Base-by-base conservation (phyloP, 805 yeast species). In the Kuraishia ogatae region DNA sequence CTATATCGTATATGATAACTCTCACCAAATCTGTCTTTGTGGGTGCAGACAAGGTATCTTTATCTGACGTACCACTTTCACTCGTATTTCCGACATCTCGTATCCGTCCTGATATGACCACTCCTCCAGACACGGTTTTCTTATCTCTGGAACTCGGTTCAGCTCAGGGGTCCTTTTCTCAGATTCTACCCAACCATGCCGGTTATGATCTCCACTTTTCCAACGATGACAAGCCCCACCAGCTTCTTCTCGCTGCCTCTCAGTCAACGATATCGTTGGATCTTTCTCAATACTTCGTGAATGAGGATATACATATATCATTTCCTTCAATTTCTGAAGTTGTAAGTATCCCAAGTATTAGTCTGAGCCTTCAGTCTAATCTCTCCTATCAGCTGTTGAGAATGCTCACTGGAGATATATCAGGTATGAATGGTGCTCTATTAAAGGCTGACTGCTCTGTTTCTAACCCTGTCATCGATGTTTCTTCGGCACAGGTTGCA, bases 121-220 rank as follows among this genome's bases (percentile, higher is more conserved):
- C 24, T 47, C 19, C 24, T 5, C 51, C 51, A 24, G 53, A 47
- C 23, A 29, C 58, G 1, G 23, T 64, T 0, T 60, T 64, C 48
- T 52, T 62, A 1, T 52, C 59, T 10, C 47, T 60, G 4, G 55
- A 55, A 2, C 24, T 64, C 10, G 62, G 59, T 24, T 56, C 66
- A 2, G 21, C 62, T 6, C 58, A 56, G 2, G 49, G 59, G 3
- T 58, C 55, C 52, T 46, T 62, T 13, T 54, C 64, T 2, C 58
- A 57, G 17, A 50, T 66, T 13, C 56, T 53, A 43, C 51, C 54
- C 5, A 62, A 59, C 50, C 63, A 64, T 56, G 71, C 82, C 1
- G 83, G 84, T 1, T 80, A 67, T 58, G 80, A 79, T 48, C 60
- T 80, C 13, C 56, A 67, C 19, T 80, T 71, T 54, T 63, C 64